Evolutionary conservation across 305 asterid genomes (phyloP).

Genomic region (Rubia balearica): DNA sequence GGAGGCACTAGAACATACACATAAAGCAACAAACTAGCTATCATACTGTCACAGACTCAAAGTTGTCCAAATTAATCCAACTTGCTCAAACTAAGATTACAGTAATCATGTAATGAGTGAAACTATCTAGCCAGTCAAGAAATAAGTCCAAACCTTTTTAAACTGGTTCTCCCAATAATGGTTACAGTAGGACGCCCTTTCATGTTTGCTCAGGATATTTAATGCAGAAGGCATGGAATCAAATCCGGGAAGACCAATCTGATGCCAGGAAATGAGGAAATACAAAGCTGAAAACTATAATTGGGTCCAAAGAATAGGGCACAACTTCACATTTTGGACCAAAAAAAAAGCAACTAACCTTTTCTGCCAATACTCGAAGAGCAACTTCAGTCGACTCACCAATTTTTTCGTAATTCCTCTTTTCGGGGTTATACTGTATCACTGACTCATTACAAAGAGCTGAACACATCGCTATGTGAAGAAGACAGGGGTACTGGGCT

Average conservation of each 20-base stretch:
- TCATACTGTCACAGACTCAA: neutral
- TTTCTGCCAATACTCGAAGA: slow-evolving; percentile 90
- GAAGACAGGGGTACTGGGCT: slow-evolving; percentile 87
- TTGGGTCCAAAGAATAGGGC: neutral
- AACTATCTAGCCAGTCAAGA: neutral
- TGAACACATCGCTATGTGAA: slow-evolving; percentile 94
- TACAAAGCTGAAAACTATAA: slow-evolving; percentile 7
- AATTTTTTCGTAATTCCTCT: slow-evolving; percentile 85
- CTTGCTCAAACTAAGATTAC: slow-evolving; percentile 2
- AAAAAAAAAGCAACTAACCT: slow-evolving; percentile 45
- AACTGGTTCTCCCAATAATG: slow-evolving; percentile 97
- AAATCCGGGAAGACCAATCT: slow-evolving; percentile 99
- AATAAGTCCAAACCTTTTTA: slow-evolving; percentile 68
- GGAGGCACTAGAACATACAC: neutral
- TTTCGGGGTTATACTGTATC: slow-evolving; percentile 92
- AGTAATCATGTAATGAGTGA: neutral
- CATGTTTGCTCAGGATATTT: slow-evolving; percentile 92
- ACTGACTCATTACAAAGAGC: slow-evolving; percentile 96
- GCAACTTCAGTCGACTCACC: slow-evolving; percentile 99
- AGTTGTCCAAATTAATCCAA: neutral
- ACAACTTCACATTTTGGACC: slow-evolving; percentile 6
- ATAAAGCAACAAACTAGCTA: neutral
- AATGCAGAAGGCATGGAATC: slow-evolving; percentile 98
- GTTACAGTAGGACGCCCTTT: slow-evolving; percentile 93
- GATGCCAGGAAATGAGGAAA: slow-evolving; percentile 36